phyloP scores from a whole-genome alignment of 2,329 filamentous ascomycete genomes.

The Ilyonectria mors-panacis region DNA sequence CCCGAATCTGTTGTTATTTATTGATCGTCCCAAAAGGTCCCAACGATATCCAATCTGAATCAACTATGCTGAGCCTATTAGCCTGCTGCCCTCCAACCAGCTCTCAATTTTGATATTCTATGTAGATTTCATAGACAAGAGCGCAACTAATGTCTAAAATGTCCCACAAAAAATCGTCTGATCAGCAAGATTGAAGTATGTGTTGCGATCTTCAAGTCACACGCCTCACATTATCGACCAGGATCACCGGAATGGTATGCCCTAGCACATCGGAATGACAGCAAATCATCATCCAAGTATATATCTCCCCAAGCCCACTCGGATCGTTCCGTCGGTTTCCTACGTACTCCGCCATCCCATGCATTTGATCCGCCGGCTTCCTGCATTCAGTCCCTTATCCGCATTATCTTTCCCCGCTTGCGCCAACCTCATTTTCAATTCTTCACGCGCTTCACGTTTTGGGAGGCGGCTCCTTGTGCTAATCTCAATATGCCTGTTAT shows the following conservation, averaged over 20 bases:
- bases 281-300: neutral
- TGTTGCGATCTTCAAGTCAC: too few relatives aligned
- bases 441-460: neutral
- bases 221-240: neutral
- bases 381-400: neutral
- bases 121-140: too few relatives aligned
- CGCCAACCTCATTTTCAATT: neutral
- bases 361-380: neutral
- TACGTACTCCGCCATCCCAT: neutral
- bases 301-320: neutral
- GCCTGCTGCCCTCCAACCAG: too few relatives aligned
- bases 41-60: too few relatives aligned
- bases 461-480: neutral
- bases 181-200: too few relatives aligned
- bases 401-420: neutral
- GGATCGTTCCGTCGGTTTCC: neutral
- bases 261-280: neutral
- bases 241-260: neutral
- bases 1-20: too few relatives aligned
- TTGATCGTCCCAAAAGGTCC: too few relatives aligned
- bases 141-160: too few relatives aligned
- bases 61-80: too few relatives aligned
- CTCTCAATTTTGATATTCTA: too few relatives aligned
- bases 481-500: neutral
- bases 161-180: too few relatives aligned